Base-by-base conservation (phyloP, 495 filamentous ascomycete genomes). In the Xylaria cubensis region DNA sequence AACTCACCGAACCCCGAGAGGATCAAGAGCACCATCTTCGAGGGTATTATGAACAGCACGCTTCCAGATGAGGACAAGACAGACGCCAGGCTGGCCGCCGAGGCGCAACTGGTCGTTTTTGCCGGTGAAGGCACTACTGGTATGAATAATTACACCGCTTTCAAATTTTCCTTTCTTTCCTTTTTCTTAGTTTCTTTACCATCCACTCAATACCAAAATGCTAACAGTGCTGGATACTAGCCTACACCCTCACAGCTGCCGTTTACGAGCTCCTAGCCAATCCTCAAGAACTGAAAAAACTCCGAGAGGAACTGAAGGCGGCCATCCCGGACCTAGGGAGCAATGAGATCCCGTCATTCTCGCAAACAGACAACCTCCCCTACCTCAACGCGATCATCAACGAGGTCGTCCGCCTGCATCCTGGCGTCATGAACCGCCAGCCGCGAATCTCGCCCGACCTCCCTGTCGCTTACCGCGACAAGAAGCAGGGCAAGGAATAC, bases 21-120 rank as follows among this genome's bases (percentile, higher is more conserved):
- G 12, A 34, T 58, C 26, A 58, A 58, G 26, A 58, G 29, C 12
- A 58, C 55, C 55, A 58, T 58, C 10, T 58, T 58, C 19, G 55
- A 58, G 29, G 26, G 55, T 8, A 58, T 58, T 7, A 3, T 58
- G 3, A 34, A 34, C 12, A 58, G 55, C 15, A 15, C 55, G n/a
- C 26, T 59, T 6, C 29, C 55, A 24, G n/a, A 9, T 9, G 29
- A 36, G 5, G 55, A 59, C 4, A 59, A 59, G 29, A 19, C 55
- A 19, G 29, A 36, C 12, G 13, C 12, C 12, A 17, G 55, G 2
- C n/a, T 59, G 15, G 55, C 55, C 6, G n/a, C n/a, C 55, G 55
- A 59, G 55, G 55, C 55, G 7, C 55, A 58, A 34, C 19, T 58
- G 12, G 55, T 59, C 2, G 29, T 36, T 8, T 59, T 59, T 8